phyloP scores from a whole-genome alignment of 768 basidiomycete genomes.

The Boletus eberwhitei region DNA sequence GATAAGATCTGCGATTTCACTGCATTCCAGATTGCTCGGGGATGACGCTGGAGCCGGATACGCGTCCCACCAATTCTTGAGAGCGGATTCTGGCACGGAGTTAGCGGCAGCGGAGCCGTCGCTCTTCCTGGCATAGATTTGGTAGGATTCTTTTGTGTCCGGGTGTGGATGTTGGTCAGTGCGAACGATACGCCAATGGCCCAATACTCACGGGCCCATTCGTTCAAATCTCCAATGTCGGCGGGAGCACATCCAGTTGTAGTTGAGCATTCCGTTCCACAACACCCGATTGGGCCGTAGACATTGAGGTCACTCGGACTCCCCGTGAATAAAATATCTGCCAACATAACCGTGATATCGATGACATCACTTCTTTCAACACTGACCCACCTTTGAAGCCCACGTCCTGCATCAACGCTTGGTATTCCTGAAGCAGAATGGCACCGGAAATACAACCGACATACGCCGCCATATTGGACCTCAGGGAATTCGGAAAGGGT shows the following conservation, averaged over 20 bases:
- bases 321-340: conserved; percentile 42
- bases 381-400: conserved; percentile 40
- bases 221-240: conserved; percentile 37
- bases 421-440: conserved; percentile 38
- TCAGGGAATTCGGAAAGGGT: conserved; percentile 41
- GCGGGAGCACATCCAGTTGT: background rate
- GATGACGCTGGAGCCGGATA: conserved; percentile 40
- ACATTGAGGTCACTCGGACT: conserved; percentile 41
- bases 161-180: background rate
- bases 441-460: conserved; percentile 49
- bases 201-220: conserved; percentile 40
- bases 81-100: conserved; percentile 12
- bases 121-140: conserved; percentile 44
- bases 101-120: background rate
- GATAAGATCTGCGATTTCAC: conserved; percentile 37
- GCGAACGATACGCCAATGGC: background rate
- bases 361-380: background rate
- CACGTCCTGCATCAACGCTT: conserved; percentile 34
- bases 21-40: conserved; percentile 29
- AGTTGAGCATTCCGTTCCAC: background rate
- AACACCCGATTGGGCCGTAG: conserved; percentile 26
- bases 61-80: conserved; percentile 53
- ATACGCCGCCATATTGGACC: conserved; percentile 39
- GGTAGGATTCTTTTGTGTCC: conserved; percentile 40
- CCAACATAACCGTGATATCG: background rate